Evolutionary conservation across 1,139 yeast genomes (phyloP), one percentile per base, ranked within the genome.

Genomic region (Blastobotrys illinoisensis): DNA sequence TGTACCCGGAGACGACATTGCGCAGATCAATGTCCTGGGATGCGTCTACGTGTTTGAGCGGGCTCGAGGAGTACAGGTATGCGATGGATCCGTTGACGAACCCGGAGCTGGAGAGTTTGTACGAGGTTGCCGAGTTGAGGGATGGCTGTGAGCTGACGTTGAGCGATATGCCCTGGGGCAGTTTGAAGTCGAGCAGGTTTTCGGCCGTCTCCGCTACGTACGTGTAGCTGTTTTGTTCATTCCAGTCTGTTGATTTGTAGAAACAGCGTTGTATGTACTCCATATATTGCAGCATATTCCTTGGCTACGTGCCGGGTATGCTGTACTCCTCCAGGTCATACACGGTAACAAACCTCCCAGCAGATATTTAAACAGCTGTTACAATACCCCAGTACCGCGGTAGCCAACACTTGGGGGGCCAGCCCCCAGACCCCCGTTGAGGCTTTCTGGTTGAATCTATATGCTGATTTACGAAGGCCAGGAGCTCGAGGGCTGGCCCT

Each of bases 71-170:
- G 69, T 87, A 90, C 19, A 91, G 70, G 66, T 91, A 93, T 0
- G 97, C 85, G 44, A 91, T 67, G 0, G 97, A 86, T 0, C 98
- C 98, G 65, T 85, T 85, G 50, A 93, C 80, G 6, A 80, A 71
- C 46, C 84, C 85, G 47, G 79, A 73, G 61, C 87, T 88, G 40
- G 88, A 80, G 14, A 93, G 74, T 1, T 88, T 81, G 64, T 89
- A 80, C 19, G 91, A 83, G 11, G 90, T 85, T 52, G 88, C 91
- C 62, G 89, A 86, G 63, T 80, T 74, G 4, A 79, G 80, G 0
- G 96, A 79, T 1, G 95, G 78, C 64, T 82, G 85, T 45, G 95
- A 83, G 1, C 95, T 82, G 2, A 89, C 75, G 58, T 82, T 86
- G 46, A 91, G 67, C 56, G 80, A 80, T 48, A 82, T 71, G 9